A percentile compares a stretch with the other conserved stretches of the same genome.
phyloP scores from a whole-genome alignment of 495 filamentous ascomycete species.

The Baudoinia panamericana region DNA sequence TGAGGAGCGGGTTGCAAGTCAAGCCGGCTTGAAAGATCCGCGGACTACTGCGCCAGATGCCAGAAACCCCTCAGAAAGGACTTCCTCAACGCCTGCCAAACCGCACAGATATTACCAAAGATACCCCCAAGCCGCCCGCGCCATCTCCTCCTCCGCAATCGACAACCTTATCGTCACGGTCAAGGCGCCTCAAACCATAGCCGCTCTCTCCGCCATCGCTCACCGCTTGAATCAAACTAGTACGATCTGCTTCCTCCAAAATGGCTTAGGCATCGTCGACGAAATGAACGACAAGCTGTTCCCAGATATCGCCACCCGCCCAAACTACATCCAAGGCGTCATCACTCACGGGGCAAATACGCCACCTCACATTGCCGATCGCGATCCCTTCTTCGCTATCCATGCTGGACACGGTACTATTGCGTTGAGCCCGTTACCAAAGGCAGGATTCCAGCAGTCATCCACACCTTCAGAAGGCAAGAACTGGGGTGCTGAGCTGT shows the following conservation, averaged over 20 bases:
- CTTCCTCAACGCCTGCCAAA: not conserved
- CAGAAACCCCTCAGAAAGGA: slow-evolving; percentile 1
- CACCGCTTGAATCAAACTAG: slow-evolving; percentile 58
- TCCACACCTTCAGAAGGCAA: slow-evolving; percentile 6
- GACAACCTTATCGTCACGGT: slow-evolving; percentile 64
- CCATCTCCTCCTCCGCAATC: slow-evolving; percentile 38
- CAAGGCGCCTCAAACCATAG: slow-evolving; percentile 43
- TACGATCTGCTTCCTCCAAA: slow-evolving; percentile 68
- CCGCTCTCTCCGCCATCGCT: slow-evolving; percentile 43
- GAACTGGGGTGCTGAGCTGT: slow-evolving; percentile 18
- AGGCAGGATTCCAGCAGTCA: slow-evolving; percentile 6
- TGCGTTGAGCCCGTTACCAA: slow-evolving; percentile 43
- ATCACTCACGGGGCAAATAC: slow-evolving; percentile 49
- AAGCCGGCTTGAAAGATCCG: not conserved
- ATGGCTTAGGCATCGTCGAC: slow-evolving; percentile 74
- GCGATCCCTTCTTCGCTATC: slow-evolving; percentile 43
- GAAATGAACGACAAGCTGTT: slow-evolving; percentile 56
- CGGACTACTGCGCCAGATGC: not conserved
- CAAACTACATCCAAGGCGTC: slow-evolving; percentile 63
- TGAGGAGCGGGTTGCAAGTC: not conserved
- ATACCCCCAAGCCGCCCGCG: not conserved
- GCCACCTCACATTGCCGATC: slow-evolving; percentile 19
- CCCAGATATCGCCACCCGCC: slow-evolving; percentile 46
- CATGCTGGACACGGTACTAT: slow-evolving; percentile 53
- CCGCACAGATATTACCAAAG: not conserved